A percentile compares a stretch with the other conserved stretches of the same genome.
Conservation (phyloP, 1,284 basidiomycete genomes). For the Dichomitus squalens region DNA sequence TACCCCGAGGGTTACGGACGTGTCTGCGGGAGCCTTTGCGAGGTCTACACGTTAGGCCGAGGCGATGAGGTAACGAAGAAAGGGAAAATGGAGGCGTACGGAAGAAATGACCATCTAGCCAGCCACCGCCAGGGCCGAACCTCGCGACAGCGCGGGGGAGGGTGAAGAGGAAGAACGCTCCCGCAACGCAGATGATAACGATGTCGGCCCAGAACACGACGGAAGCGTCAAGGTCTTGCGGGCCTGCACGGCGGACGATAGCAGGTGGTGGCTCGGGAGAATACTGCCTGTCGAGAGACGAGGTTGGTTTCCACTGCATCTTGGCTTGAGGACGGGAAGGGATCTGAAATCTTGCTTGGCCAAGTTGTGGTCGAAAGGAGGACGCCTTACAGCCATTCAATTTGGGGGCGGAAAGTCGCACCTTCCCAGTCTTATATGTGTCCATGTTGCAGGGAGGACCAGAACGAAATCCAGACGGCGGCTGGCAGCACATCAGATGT, state of each 20-base stretch:
- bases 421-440: too few relatives aligned
- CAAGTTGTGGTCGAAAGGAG: neutral
- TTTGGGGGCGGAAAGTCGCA: too few relatives aligned
- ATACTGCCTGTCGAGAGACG: too few relatives aligned
- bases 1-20: neutral
- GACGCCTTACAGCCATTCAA: too few relatives aligned
- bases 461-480: too few relatives aligned
- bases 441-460: too few relatives aligned
- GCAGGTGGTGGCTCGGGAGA: neutral
- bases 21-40: neutral
- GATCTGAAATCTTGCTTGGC: neutral
- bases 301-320: too few relatives aligned
- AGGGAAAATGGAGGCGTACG: neutral
- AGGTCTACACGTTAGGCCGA: neutral
- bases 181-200: slow-evolving; percentile 7
- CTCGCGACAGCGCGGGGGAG: neutral
- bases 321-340: neutral
- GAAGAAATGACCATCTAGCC: neutral
- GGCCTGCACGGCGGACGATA: neutral
- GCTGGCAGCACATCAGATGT: too few relatives aligned
- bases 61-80: too few relatives aligned
- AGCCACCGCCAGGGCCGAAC: neutral
- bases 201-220: slow-evolving; percentile 19
- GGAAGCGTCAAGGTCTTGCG: slow-evolving; percentile 1
- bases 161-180: slow-evolving; percentile 3